Percentiles rank a stretch among this genome's conserved stretches.
Conservation (phyloP, 352 stramenopile genomes). For the Pythium plurisporium region DNA sequence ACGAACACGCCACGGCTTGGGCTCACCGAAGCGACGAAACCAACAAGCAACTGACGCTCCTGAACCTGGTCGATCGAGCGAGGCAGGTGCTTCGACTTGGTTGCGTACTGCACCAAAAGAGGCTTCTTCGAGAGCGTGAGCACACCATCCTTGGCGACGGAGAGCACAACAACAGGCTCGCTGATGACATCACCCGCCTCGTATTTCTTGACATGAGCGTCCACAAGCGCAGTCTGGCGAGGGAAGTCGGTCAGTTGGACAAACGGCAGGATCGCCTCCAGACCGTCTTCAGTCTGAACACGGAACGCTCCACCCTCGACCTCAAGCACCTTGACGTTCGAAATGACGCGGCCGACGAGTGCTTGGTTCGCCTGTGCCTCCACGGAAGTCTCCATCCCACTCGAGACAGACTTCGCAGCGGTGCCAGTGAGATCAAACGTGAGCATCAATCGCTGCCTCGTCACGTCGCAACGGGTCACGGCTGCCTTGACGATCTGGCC, state of each 20-base stretch:
- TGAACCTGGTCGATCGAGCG: slow-evolving; percentile 57
- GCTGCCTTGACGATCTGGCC: slow-evolving; percentile 84
- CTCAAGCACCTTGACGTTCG: slow-evolving; percentile 62
- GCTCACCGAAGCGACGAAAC: slow-evolving; percentile 78
- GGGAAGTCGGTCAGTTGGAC: slow-evolving; percentile 86
- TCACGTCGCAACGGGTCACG: slow-evolving; percentile 68
- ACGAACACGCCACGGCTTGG: slow-evolving; percentile 80
- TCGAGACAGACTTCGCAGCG: slow-evolving; percentile 18
- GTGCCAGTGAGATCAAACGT: slow-evolving; percentile 66
- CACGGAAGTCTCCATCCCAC: neutral
- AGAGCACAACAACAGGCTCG: slow-evolving; percentile 64
- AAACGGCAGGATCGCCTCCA: slow-evolving; percentile 72
- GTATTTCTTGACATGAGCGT: slow-evolving; percentile 57
- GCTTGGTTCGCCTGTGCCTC: slow-evolving; percentile 16
- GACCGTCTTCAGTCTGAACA: slow-evolving; percentile 67
- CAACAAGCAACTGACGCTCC: slow-evolving; percentile 58
- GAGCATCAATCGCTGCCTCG: slow-evolving; percentile 83
- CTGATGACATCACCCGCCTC: slow-evolving; percentile 44
- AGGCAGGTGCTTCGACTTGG: slow-evolving; percentile 33
- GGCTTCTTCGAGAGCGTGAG: slow-evolving; percentile 81
- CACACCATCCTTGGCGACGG: slow-evolving; percentile 60
- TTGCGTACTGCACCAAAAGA: slow-evolving; percentile 55
- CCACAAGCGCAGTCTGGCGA: slow-evolving; percentile 67
- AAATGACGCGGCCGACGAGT: slow-evolving; percentile 53
- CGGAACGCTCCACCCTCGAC: slow-evolving; percentile 64